Evolutionary conservation across 164 flowering plant species (phyloP), one percentile per base, ranked within the genome.

Genomic region (Dillenia turbinata): DNA sequence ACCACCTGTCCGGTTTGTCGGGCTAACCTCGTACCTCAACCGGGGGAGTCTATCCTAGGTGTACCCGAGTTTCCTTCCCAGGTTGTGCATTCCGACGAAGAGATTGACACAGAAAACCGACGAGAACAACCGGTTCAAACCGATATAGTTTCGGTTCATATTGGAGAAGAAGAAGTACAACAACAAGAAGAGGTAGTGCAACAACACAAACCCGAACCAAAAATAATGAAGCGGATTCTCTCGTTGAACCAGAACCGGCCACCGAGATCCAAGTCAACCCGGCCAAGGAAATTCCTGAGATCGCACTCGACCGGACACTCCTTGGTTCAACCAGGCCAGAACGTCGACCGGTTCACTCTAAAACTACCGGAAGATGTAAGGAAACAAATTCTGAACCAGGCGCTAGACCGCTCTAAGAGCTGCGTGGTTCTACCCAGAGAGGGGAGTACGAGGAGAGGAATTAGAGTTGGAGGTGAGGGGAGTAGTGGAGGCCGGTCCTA

Each of bases 261-360:
- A 4, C 67, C 78, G 11, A 63, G 81, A 17, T 66, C 83, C 16
- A 45, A 61, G 61, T 75, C 85, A 13, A 43, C 63, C 40, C 53
- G 69, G 58, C 1, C 40, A 2, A 66, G 72, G 0, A 68, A 53
- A 62, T 74, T 85, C 46, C 86, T 83, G 0, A 54, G 90, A 10
- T 88, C 94, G 13, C 90, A 88, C 71, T 79, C 94, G 47, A 90
- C 92, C 12, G 97, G 97, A 10, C 97, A 90, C 67, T 85, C 89
- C 9, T 47, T 82, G 68, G 66, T 84, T 40, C 81, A 57, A 60
- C 90, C 86, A 2, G 85, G 84, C 1, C 88, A 83, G 56, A 63
- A 81, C 61, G 65, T 68, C 10, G 97, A 90, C 49, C 65, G 92
- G 59, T 83, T 77, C 53, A 90, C 88, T 0, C 62, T 88, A 47